These are phyloP conservation scores for Staphylotrichum longicolle DNA, from an alignment of 495 filamentous ascomycete genomes.

Conservation along the genomic window DNA sequence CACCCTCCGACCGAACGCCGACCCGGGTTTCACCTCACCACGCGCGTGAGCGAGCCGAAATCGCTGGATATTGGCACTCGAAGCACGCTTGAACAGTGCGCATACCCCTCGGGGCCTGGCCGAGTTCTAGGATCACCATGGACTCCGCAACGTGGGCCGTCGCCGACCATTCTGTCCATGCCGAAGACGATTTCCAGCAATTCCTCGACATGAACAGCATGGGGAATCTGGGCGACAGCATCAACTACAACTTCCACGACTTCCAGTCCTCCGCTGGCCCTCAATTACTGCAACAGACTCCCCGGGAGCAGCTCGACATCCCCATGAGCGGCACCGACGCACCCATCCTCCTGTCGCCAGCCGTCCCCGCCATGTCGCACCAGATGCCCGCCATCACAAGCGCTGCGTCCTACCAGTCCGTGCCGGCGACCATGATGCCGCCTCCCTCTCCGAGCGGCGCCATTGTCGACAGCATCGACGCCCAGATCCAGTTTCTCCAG, in stretches of 20 bases:
- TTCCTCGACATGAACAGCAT: constrained; percentile 54
- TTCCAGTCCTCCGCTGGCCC: constrained; percentile 41
- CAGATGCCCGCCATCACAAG: constrained; percentile 50
- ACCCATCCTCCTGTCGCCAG: constrained; percentile 41
- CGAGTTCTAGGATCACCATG: constrained; percentile 35
- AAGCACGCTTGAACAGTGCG: too few species aligned
- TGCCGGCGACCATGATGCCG: constrained; percentile 45
- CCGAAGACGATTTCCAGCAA: constrained; percentile 56
- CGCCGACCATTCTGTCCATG: constrained; percentile 47
- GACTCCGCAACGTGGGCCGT: constrained; percentile 49
- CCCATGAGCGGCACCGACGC: constrained; percentile 49
- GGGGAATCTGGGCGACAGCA: constrained; percentile 42
- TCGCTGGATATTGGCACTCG: too few species aligned
- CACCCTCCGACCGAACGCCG: too few species aligned
- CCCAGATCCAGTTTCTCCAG: constrained; percentile 62
- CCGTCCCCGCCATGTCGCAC: constrained; percentile 40
- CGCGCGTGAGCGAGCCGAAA: too few species aligned
- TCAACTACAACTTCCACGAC: constrained; percentile 51
- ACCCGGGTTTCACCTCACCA: too few species aligned
- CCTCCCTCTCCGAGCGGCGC: constrained; percentile 43
- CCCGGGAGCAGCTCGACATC: constrained; percentile 47
- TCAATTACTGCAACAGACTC: constrained; percentile 40
- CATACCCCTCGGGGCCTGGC: too few species aligned
- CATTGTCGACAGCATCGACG: constrained; percentile 52
- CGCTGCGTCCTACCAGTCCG: constrained; percentile 39